Evolutionary conservation across 2,329 filamentous ascomycete genomes (phyloP), one percentile per base, ranked within the genome.

Genomic region (Colletotrichum tabaci): DNA sequence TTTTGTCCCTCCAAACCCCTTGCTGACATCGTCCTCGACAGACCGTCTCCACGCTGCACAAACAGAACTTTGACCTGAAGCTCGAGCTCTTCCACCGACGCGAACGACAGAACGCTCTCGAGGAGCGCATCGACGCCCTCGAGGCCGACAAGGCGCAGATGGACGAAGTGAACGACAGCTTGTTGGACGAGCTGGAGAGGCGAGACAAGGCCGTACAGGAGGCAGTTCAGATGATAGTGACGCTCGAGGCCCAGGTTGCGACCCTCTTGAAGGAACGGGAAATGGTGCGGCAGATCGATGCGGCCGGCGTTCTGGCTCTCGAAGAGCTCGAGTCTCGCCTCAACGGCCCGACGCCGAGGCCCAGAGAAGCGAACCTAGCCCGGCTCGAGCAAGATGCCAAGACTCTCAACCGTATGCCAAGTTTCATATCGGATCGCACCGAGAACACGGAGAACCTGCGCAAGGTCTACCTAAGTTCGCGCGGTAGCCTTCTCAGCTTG

Each of bases 61-160:
- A 94, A 78, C 89, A 93, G 80, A 94, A 94, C 76, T 94, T 94
- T 75, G 92, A 93, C 74, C 85, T 94, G 52, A 94, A 94, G 79
- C 84, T 94, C 42, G 92, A 94, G 77, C 80, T 94, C 1, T 93
- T 88, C 75, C 91, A 94, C 77, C 87, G 91, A 8, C 86, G 92
- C 38, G 89, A 94, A 80, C 86, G 88, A 64, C 90, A 92, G 76
- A 85, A 85, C 10, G 83, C 82, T 26, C 76, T 94, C 44, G 91
- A 93, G 76, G 84, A 87, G 44, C 84, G 86, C 50, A 75, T 91
- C n/a, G 86, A 90, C 47, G 79, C 79, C 5, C 81, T 93, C 21
- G 87, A 90, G 73, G 79, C 80, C 9, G 86, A 90, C 64, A 86
- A 87, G 72, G 80, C 80, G 4, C 87, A 91, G 75, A 77, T 89